Conservation (phyloP, 768 basidiomycete species). For the Fomitopsis serialis region DNA sequence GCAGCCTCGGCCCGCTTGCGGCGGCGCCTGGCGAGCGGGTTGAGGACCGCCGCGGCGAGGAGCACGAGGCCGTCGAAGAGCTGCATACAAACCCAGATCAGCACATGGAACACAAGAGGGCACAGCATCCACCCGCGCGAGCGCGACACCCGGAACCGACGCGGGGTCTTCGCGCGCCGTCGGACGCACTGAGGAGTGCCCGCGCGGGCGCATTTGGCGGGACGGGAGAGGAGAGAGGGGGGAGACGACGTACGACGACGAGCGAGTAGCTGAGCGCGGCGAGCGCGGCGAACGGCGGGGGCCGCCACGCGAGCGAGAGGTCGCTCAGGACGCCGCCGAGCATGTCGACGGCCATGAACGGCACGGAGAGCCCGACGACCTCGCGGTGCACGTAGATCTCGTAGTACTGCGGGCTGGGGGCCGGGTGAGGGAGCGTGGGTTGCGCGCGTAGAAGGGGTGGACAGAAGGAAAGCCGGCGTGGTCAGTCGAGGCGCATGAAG, state of each 20-base stretch:
- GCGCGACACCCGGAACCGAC: too few species aligned
- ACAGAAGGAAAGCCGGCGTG: too few species aligned
- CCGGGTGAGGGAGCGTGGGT: neutral
- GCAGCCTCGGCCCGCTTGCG: slow-evolving; percentile 14
- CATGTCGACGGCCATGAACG: slow-evolving; percentile 67
- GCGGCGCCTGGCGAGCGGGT: slow-evolving; percentile 46
- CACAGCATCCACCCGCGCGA: too few species aligned
- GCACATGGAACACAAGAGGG: too few species aligned
- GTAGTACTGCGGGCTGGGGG: slow-evolving; percentile 58
- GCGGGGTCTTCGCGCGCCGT: too few species aligned
- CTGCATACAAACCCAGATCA: slow-evolving; percentile 23
- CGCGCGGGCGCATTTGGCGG: too few species aligned
- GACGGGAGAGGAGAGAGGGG: neutral
- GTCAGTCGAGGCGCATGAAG: too few species aligned
- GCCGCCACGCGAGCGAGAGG: slow-evolving; percentile 62
- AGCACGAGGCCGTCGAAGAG: slow-evolving; percentile 59
- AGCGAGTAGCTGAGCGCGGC: slow-evolving; percentile 58
- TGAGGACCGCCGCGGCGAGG: slow-evolving; percentile 59
- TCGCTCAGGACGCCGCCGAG: slow-evolving; percentile 66
- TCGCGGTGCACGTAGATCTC: slow-evolving; percentile 65
- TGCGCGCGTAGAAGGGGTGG: too few species aligned
- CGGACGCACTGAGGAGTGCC: too few species aligned
- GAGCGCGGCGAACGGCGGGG: slow-evolving; percentile 49
- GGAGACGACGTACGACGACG: slow-evolving; percentile 38
- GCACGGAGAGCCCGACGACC: slow-evolving; percentile 62